Percentiles rank a stretch among this genome's conserved stretches.
phyloP scores from a whole-genome alignment of 2,329 filamentous ascomycete species.

The Alternaria arborescens region DNA sequence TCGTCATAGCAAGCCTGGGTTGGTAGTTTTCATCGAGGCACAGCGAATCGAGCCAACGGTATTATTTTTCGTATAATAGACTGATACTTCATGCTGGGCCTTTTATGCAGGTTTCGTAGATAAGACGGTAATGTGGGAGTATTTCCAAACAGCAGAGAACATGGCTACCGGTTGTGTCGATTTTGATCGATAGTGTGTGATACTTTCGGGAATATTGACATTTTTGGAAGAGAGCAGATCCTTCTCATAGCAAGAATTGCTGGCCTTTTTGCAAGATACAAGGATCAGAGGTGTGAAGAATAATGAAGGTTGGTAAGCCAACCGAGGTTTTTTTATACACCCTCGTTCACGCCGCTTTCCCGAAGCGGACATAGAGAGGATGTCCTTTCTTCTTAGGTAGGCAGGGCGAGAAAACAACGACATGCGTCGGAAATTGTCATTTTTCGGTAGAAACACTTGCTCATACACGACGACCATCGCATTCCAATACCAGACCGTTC shows the following conservation, averaged over 20 bases:
- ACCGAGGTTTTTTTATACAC: fast-evolving
- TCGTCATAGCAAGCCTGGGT: not conserved
- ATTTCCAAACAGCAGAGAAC: not conserved
- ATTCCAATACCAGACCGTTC: too few species aligned
- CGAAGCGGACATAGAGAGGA: not conserved
- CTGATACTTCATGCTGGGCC: not conserved
- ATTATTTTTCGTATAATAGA: not conserved
- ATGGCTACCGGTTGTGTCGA: not conserved
- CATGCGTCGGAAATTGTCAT: too few species aligned
- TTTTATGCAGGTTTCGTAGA: not conserved
- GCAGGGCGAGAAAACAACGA: not conserved
- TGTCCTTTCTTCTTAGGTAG: fast-evolving
- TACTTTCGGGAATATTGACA: too few species aligned
- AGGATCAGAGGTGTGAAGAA: not conserved
- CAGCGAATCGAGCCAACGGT: not conserved
- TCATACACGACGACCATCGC: not conserved
- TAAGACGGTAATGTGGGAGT: not conserved
- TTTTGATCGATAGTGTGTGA: too few species aligned
- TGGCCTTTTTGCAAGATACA: too few species aligned
- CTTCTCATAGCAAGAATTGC: not conserved
- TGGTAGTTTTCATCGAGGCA: not conserved
- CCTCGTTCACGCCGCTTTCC: not conserved
- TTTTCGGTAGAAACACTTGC: not conserved
- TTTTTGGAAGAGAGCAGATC: not conserved
- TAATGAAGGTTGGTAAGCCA: fast-evolving